Evolutionary conservation across 2,329 filamentous ascomycete genomes (phyloP), one percentile per base, ranked within the genome.

Genomic region (Aulographum hederae): DNA sequence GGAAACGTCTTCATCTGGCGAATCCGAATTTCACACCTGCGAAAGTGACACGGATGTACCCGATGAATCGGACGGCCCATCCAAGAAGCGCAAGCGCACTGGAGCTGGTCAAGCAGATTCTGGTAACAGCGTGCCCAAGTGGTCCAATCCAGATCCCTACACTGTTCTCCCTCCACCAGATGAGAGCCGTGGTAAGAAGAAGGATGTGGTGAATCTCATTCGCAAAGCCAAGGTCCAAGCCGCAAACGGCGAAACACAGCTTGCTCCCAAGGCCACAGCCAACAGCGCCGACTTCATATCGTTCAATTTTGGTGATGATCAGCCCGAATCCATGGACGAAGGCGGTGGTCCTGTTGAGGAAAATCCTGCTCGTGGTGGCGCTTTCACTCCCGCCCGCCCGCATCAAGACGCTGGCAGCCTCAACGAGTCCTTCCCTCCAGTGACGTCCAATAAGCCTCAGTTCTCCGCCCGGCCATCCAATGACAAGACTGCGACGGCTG

Each of bases 61-160:
- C 3, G 43, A 43, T 8, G 39, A 38, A 11, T 33, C 34, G 14
- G 27, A 36, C 8, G 37, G 34, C 21, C 16, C 25, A 1, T 29
- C 37, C 43, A 31, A 52, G 53, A 38, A 34, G 37, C 20, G 40
- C 45, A 31, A 41, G 41, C 12, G 37, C 39, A 12, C 33, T 37
- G 14, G 35, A 30, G 32, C 36, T 23, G 18, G 43, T 42, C 25
- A 38, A n/a, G n/a, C n/a, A n/a, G n/a, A n/a, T n/a, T n/a, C 42
- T 31, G 48, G 50, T 32, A 46, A 47, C 37, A 38, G 53, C 5
- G 48, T 50, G 4, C 82, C 84, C 3, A 84, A 78, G 51, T 95
- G 86, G 86, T 93, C 84, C 4, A 95, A 95, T 43, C 85, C 86
- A 3, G 86, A 95, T 49, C 84, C 85, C 0, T 94, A 95, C 53